Evolutionary conservation across 1,139 yeast species (phyloP).

Genomic region (Scheffersomyces titani): DNA sequence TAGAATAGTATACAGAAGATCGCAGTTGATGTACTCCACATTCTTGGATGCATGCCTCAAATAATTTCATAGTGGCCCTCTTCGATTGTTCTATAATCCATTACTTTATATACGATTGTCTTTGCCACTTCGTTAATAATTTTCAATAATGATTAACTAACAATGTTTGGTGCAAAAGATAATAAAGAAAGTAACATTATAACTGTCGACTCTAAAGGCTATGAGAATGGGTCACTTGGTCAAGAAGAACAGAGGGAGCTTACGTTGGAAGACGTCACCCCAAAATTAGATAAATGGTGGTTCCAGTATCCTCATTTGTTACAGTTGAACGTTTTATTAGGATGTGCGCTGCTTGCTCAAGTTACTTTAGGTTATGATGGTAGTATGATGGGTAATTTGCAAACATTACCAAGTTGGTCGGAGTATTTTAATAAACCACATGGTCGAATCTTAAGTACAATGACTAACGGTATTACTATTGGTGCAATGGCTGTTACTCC

Average conservation of each 20-base stretch:
- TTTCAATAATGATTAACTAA: neutral
- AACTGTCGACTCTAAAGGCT: neutral
- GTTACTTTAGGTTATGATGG: conserved; percentile 15
- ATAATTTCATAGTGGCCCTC: neutral
- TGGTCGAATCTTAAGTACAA: conserved; percentile 15
- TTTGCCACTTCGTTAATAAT: neutral
- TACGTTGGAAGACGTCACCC: conserved; percentile 5
- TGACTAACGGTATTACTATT: conserved; percentile 15
- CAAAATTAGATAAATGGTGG: conserved; percentile 5
- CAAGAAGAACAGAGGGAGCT: neutral
- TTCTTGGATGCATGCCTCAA: neutral
- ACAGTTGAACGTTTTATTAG: conserved; percentile 2
- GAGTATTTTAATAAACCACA: conserved; percentile 13
- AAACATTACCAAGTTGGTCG: conserved; percentile 12
- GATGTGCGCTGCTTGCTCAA: conserved; percentile 2
- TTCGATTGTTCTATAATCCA: neutral
- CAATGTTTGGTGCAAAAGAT: neutral
- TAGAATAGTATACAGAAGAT: neutral
- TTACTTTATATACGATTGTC: neutral
- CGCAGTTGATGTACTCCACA: neutral
- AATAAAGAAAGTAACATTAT: neutral
- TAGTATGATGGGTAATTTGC: conserved; percentile 17
- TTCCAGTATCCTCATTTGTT: conserved; percentile 3
- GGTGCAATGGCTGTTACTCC: conserved; percentile 8
- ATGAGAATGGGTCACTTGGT: neutral